phyloP scores from a whole-genome alignment of 2,329 filamentous ascomycete genomes.

The Colletotrichum euphorbiae region DNA sequence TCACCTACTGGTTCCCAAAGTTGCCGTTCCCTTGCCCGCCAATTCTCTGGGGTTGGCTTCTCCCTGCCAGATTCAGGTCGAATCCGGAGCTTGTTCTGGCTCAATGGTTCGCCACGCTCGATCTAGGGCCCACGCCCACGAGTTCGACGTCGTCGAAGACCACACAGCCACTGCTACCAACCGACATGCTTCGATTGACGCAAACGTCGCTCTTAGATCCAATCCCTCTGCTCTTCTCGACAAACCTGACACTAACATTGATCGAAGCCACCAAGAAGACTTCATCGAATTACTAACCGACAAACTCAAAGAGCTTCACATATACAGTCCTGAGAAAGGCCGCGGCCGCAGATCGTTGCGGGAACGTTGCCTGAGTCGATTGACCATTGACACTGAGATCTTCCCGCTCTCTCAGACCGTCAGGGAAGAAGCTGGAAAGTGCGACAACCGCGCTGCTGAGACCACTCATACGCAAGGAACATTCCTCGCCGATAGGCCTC shows the following conservation, averaged over 20 bases:
- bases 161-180: constrained; percentile 18
- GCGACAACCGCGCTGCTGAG: constrained; percentile 11
- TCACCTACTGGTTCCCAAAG: constrained; percentile 12
- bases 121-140: constrained; percentile 30
- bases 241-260: constrained; percentile 46
- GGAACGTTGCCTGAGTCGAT: constrained; percentile 7
- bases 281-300: constrained; percentile 48
- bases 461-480: constrained; percentile 32
- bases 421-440: constrained; percentile 23
- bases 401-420: constrained; percentile 19
- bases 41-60: constrained; percentile 25
- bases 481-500: constrained; percentile 12
- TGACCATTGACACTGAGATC: constrained; percentile 16
- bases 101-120: constrained; percentile 28
- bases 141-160: constrained; percentile 30
- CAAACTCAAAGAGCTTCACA: constrained; percentile 50
- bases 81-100: constrained; percentile 35
- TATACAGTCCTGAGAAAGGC: constrained; percentile 37
- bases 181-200: constrained; percentile 13
- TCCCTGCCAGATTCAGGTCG: constrained; percentile 32
- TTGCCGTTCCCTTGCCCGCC: constrained; percentile 15
- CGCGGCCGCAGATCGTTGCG: constrained; percentile 26
- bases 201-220: constrained; percentile 1
- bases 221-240: constrained; percentile 42
- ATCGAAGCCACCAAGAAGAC: constrained; percentile 42